Percentiles rank a stretch among this genome's conserved stretches.
Evolutionary conservation across 139 green algal genomes (phyloP).

Genomic region (Closterium sp.): DNA sequence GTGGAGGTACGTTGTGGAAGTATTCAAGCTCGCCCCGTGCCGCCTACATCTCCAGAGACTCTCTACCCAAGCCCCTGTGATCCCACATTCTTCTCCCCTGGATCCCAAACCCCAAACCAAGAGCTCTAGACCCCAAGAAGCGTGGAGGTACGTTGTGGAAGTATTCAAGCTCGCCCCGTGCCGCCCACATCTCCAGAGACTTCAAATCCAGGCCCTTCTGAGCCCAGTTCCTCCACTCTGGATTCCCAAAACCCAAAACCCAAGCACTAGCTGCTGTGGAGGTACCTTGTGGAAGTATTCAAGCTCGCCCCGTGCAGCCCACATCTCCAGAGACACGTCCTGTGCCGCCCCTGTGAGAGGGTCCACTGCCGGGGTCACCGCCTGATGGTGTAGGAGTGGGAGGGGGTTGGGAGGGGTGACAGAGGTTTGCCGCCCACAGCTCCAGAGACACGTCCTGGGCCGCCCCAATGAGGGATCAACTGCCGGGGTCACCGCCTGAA

Average conservation of each 20-base stretch:
- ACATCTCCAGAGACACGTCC: slow-evolving; percentile 55
- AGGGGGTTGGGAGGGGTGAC: neutral
- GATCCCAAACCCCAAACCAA: too few relatives aligned
- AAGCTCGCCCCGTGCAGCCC: slow-evolving; percentile 49
- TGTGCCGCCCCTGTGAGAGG: neutral
- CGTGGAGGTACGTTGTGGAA: slow-evolving; percentile 38
- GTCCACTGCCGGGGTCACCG: slow-evolving; percentile 22
- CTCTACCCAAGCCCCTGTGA: neutral
- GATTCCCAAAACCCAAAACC: neutral
- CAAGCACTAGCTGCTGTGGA: slow-evolving; percentile 6
- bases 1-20: slow-evolving; percentile 44
- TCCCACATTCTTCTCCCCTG: too few relatives aligned
- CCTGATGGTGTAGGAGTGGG: slow-evolving; percentile 3
- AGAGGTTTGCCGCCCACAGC: slow-evolving; percentile 47
- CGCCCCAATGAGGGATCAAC: neutral
- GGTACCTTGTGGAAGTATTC: slow-evolving; percentile 39
- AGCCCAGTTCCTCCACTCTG: too few relatives aligned
- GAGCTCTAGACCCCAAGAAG: too few relatives aligned
- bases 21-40: slow-evolving; percentile 38
- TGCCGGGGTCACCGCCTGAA: slow-evolving; percentile 11
- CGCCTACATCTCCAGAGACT: slow-evolving; percentile 52
- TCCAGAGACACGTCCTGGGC: slow-evolving; percentile 47
- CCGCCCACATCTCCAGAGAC: slow-evolving; percentile 52
- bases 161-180: slow-evolving; percentile 39
- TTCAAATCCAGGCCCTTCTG: slow-evolving; percentile 20